Conservation (phyloP, 306 rosid species). For the Medicago lupulina region DNA sequence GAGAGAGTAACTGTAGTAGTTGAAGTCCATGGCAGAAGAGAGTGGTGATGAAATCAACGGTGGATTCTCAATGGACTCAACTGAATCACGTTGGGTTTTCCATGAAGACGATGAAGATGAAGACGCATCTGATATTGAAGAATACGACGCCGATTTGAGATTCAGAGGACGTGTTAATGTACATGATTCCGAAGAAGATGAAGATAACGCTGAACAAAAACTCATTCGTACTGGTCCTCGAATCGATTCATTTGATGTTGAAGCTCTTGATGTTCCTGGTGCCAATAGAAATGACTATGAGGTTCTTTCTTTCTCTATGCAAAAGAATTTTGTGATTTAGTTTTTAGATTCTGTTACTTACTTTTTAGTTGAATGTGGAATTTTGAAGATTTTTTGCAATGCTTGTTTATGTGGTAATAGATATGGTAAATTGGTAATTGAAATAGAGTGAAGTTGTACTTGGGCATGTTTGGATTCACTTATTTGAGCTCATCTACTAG, state of each 20-base stretch:
- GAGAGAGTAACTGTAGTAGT: too few relatives aligned
- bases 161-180: constrained; percentile 4
- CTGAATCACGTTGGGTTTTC: constrained; percentile 57
- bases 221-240: constrained; percentile 95
- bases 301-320: constrained; percentile 42
- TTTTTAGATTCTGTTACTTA: constrained; percentile 1
- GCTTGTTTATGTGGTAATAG: too few relatives aligned
- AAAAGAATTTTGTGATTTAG: background rate
- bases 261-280: constrained; percentile 95
- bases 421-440: too few relatives aligned
- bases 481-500: too few relatives aligned
- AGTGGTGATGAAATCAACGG: constrained; percentile 48
- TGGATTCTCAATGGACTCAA: constrained; percentile 52
- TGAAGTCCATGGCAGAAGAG: constrained; percentile 44
- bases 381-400: background rate
- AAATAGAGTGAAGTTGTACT: background rate
- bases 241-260: constrained; percentile 94
- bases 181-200: constrained; percentile 75
- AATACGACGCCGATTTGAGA: constrained; percentile 40
- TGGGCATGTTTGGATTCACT: too few relatives aligned
- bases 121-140: constrained; percentile 48
- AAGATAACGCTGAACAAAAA: constrained; percentile 81
- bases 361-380: background rate
- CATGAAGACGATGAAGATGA: constrained; percentile 58
- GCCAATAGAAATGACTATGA: constrained; percentile 74